Conservation (phyloP, 2,329 filamentous ascomycete genomes). For the Alternaria sp. region DNA sequence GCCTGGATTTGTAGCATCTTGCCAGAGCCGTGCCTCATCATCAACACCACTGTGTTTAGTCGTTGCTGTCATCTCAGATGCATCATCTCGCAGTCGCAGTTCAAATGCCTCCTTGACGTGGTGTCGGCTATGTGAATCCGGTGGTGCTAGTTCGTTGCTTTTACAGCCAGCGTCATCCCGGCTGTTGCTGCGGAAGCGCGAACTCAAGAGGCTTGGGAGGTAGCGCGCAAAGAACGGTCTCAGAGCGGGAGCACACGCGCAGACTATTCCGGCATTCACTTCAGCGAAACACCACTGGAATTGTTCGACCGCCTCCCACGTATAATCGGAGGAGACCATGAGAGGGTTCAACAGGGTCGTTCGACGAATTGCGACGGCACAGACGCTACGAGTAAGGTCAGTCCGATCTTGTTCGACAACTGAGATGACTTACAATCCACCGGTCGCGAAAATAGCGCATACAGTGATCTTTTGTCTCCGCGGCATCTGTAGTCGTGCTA, state of each 20-base stretch:
- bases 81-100: neutral
- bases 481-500: neutral
- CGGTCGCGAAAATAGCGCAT: neutral
- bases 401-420: neutral
- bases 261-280: neutral
- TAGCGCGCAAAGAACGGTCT: neutral
- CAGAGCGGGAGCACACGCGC: neutral
- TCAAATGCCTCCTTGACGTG: neutral
- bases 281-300: neutral
- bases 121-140: neutral
- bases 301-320: neutral
- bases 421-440: neutral
- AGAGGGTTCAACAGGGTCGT: neutral
- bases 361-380: neutral
- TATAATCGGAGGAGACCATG: neutral
- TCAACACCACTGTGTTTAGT: neutral
- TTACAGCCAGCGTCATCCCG: neutral
- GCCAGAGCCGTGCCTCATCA: neutral
- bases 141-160: neutral
- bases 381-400: neutral
- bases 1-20: neutral
- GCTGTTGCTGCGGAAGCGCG: neutral
- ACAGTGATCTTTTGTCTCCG: neutral
- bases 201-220: neutral
- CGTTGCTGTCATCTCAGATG: neutral